Evolutionary conservation across 2,329 filamentous ascomycete genomes (phyloP).

Genomic region (Sordariomycetes sp.): DNA sequence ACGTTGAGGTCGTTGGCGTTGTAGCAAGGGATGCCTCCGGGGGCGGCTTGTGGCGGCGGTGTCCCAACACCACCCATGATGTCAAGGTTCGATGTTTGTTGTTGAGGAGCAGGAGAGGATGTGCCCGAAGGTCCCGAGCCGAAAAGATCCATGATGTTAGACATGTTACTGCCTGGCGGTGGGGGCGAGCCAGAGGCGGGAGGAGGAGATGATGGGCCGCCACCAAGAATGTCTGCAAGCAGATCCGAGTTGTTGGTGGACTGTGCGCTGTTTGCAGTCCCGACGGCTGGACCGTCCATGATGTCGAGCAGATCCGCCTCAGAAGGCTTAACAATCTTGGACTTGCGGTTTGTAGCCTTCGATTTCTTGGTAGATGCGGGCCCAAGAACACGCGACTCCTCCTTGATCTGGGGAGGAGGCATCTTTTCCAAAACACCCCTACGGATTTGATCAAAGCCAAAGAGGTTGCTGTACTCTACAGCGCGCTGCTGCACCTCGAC

Average conservation of each 20-base stretch:
- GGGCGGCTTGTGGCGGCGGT: constrained; percentile 33
- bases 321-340: constrained; percentile 70
- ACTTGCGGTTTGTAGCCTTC: constrained; percentile 64
- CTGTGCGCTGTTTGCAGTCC: constrained; percentile 42
- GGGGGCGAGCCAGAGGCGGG: constrained; percentile 31
- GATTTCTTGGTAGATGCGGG: constrained; percentile 60
- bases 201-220: constrained; percentile 44
- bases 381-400: constrained; percentile 84
- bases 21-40: constrained; percentile 62
- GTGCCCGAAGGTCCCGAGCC: constrained; percentile 29
- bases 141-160: constrained; percentile 90
- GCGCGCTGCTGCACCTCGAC: constrained; percentile 94
- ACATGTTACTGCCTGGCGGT: constrained; percentile 46
- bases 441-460: constrained; percentile 78
- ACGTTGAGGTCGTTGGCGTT: constrained; percentile 77
- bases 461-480: constrained; percentile 93
- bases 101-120: constrained; percentile 21
- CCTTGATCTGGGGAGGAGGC: constrained; percentile 93
- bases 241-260: constrained; percentile 77
- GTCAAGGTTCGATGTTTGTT: constrained; percentile 33
- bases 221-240: constrained; percentile 83
- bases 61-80: constrained; percentile 38
- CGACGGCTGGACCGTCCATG: constrained; percentile 62
- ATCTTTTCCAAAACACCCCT: constrained; percentile 92
- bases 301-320: constrained; percentile 91